These are phyloP conservation scores for Camelina laxa DNA, from an alignment of 345 rosid genomes.

Conservation along the genomic window DNA sequence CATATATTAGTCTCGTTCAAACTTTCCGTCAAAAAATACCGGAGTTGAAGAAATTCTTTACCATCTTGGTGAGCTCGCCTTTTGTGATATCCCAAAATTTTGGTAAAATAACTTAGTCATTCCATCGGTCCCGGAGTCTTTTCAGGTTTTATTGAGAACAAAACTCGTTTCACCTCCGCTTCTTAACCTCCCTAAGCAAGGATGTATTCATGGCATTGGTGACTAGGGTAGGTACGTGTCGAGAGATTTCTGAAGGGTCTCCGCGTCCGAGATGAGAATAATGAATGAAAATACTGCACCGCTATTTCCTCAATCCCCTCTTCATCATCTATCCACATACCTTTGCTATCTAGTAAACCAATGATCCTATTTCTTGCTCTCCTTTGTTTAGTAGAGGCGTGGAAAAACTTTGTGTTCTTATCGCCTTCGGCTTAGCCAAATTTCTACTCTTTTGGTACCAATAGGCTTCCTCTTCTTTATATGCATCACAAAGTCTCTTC, in stretches of 20 bases:
- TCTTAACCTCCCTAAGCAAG: not conserved
- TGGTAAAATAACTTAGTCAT: not conserved
- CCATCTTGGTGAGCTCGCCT: not conserved
- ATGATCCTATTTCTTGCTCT: not conserved
- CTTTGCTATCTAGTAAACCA: fast-evolving
- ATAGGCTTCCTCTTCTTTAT: not conserved
- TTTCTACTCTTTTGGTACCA: not conserved
- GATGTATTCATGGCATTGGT: not conserved
- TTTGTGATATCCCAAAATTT: not conserved
- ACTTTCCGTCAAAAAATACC: not conserved
- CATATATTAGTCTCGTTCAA: not conserved
- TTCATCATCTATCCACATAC: too few relatives aligned
- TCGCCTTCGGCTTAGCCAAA: not conserved
- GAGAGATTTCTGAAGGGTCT: fast-evolving
- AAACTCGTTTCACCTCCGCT: not conserved
- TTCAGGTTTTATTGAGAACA: too few relatives aligned
- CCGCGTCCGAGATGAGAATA: not conserved
- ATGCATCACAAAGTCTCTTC: too few relatives aligned
- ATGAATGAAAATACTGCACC: too few relatives aligned
- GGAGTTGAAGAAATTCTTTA: fast-evolving
- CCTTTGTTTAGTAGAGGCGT: not conserved
- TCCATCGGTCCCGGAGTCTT: not conserved
- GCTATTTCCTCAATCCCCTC: too few relatives aligned
- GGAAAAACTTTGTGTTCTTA: not conserved
- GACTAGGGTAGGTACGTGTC: fast-evolving